phyloP scores from a whole-genome alignment of 2,329 filamentous ascomycete genomes.

The Pseudonectria foliicola region DNA sequence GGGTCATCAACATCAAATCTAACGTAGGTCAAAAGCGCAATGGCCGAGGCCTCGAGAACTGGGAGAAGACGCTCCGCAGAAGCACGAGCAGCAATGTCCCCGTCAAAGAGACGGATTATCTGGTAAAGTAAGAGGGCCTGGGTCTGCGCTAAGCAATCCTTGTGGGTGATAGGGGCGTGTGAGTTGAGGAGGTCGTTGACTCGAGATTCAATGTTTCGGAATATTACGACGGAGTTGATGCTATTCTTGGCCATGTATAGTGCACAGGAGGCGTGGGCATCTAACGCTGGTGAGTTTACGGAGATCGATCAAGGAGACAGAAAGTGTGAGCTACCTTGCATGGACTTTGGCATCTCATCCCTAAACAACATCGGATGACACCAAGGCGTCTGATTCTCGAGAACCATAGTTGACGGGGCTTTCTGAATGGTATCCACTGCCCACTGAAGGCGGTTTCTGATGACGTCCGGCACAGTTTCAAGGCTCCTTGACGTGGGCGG shows the following conservation, averaged over 20 bases:
- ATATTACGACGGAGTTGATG: slow-evolving; percentile 40
- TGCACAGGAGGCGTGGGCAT: slow-evolving; percentile 46
- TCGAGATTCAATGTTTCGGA: slow-evolving; percentile 39
- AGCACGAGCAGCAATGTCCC: slow-evolving; percentile 35
- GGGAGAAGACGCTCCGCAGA: slow-evolving; percentile 29
- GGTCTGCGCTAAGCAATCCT: slow-evolving; percentile 32
- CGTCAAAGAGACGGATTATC: slow-evolving; percentile 43
- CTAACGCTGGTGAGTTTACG: slow-evolving; percentile 22
- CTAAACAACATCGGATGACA: slow-evolving; percentile 43
- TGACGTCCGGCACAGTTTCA: slow-evolving; percentile 16
- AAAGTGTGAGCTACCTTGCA: slow-evolving; percentile 37
- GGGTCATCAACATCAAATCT: slow-evolving; percentile 21
- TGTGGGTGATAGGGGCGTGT: slow-evolving; percentile 21
- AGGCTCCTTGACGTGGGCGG: slow-evolving; percentile 17
- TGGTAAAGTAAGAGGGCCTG: slow-evolving; percentile 45
- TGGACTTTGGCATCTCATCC: slow-evolving; percentile 41
- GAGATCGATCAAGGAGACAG: not conserved
- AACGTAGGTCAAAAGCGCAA: slow-evolving; percentile 26
- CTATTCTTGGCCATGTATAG: slow-evolving; percentile 44
- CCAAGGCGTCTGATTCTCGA: slow-evolving; percentile 45
- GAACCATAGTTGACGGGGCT: slow-evolving; percentile 40
- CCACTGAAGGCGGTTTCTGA: slow-evolving; percentile 29
- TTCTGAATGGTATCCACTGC: slow-evolving; percentile 46
- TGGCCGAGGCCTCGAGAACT: slow-evolving; percentile 26
- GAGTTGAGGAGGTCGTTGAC: slow-evolving; percentile 35